Evolutionary conservation across 371 early-diverging fungal genomes (phyloP), one percentile per base, ranked within the genome.

Genomic region (Mucor irregularis): DNA sequence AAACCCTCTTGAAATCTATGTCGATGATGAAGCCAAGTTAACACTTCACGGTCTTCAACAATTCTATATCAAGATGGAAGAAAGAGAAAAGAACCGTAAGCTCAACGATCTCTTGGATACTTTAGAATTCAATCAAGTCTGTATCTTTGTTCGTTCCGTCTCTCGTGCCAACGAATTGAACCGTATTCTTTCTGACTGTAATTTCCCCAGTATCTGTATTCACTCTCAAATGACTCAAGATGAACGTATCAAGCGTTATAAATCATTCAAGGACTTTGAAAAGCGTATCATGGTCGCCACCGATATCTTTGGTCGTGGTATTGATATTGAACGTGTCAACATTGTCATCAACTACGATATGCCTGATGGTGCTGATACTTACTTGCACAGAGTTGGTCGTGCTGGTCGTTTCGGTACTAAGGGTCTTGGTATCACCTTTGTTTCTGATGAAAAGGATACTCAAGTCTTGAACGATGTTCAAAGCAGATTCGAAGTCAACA

Each of bases 331-430:
- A 69, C 93, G 99, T 63, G 96, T 99, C 56, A 99, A 98, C 73
- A 91, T 98, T 71, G 99, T 99, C 54, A 89, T 99, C 87, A 99
- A 99, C 84, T 99, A 99, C 51, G 99, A 99, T 70, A 95, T 99
- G 83, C 96, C 99, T 14, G 95, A 92, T 53, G 63, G 81, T 30
- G 92, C 96, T 14, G 98, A 98, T 68, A 81, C 94, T 25, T 99
- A 99, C 72, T 83, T 99, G 35, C 99, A 99, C 68, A 82, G 99
- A 76, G 92, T 99, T 34, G 99, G 99, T 49, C 94, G 99, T 87
- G 98, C 99, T 47, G 99, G 99, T 58, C 92, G 99, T 84, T 99
- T 99, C 76, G 99, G 98, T 75, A 98, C 99, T 68, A 94, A 96
- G 84, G 99, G 99, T 75, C 80, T 97, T 29, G 98, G 95, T 45